Percentiles rank a stretch among this genome's conserved stretches.
Conservation (phyloP, 179 eudicot species). For the Spergularia azorica region DNA sequence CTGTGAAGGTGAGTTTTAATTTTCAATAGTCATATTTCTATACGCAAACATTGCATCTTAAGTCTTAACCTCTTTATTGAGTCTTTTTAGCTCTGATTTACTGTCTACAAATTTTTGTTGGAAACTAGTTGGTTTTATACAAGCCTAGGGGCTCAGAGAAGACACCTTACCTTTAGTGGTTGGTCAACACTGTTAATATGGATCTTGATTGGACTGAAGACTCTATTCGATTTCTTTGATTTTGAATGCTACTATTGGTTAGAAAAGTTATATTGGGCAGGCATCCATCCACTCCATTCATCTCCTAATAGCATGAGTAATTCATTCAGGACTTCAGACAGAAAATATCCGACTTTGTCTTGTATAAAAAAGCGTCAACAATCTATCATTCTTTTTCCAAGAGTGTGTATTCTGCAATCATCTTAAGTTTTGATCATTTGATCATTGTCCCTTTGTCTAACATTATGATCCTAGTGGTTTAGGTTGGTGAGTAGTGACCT, state of each 20-base stretch:
- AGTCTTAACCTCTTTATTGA: background rate
- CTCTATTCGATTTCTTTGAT: background rate
- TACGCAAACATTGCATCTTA: too few species aligned
- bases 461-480: background rate
- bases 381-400: background rate
- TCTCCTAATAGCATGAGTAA: background rate
- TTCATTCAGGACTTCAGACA: background rate
- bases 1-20: background rate
- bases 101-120: background rate
- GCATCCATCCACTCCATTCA: background rate
- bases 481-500: too few species aligned
- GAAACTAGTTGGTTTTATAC: too few species aligned
- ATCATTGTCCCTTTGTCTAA: background rate
- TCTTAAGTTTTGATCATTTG: background rate
- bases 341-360: background rate
- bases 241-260: background rate
- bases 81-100: background rate
- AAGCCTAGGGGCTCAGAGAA: background rate
- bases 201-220: background rate
- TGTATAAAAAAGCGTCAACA: background rate
- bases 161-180: background rate
- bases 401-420: background rate
- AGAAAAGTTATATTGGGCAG: background rate
- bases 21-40: too few species aligned
- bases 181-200: background rate